Conservation (phyloP, 768 basidiomycete species). For the Suillus paluster region DNA sequence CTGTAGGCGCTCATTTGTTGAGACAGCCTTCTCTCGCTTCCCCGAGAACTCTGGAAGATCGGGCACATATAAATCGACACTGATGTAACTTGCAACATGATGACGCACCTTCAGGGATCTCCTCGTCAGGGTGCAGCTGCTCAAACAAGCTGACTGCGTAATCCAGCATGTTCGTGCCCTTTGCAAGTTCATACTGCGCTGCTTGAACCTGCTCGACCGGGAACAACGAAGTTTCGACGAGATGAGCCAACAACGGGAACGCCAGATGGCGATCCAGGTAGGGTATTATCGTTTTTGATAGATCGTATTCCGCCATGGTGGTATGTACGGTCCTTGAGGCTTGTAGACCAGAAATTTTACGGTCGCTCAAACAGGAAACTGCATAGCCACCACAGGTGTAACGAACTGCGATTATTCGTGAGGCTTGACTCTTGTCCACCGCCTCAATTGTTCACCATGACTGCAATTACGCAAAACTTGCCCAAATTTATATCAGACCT, state of each 20-base stretch:
- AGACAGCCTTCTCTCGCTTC: slow-evolving; percentile 82
- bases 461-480: slow-evolving; percentile 78
- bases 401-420: background rate
- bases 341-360: slow-evolving; percentile 18
- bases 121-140: slow-evolving; percentile 74
- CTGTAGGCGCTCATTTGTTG: slow-evolving; percentile 82
- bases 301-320: slow-evolving; percentile 86
- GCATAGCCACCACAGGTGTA: slow-evolving; percentile 28
- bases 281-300: slow-evolving; percentile 88
- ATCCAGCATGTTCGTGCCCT: slow-evolving; percentile 98
- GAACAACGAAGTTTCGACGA: slow-evolving; percentile 76
- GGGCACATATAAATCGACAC: background rate
- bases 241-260: slow-evolving; percentile 90
- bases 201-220: slow-evolving; percentile 77
- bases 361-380: slow-evolving; percentile 10
- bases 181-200: slow-evolving; percentile 97
- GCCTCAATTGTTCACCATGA: slow-evolving; percentile 53
- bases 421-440: background rate
- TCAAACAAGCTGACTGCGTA: slow-evolving; percentile 84
- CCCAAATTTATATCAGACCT: slow-evolving; percentile 86
- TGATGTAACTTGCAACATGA: background rate
- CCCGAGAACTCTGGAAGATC: slow-evolving; percentile 73
- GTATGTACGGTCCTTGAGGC: slow-evolving; percentile 20
- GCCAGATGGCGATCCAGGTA: slow-evolving; percentile 95
- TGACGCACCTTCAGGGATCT: slow-evolving; percentile 66